Conservation (phyloP, 78 protist genomes). For the Corallochytrium limacisporum region DNA sequence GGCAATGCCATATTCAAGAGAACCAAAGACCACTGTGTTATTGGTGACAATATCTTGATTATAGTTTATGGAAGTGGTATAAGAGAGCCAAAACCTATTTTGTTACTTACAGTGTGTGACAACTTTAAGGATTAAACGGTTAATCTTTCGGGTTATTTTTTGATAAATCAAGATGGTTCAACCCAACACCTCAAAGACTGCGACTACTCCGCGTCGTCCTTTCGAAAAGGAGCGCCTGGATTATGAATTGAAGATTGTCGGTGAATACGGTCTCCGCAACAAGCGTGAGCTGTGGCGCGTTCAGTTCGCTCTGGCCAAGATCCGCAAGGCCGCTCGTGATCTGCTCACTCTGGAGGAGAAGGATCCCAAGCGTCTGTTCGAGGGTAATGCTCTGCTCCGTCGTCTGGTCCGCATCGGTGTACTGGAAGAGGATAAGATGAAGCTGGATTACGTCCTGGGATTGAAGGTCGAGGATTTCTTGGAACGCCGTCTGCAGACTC, state of each 20-base stretch:
- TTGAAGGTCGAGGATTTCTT: constrained; percentile 90
- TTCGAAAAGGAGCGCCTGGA: constrained; percentile 99
- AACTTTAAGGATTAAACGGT: no score
- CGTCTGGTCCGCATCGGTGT: constrained; percentile 87
- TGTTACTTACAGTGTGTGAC: no score
- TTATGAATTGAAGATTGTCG: constrained; percentile 23
- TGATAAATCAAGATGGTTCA: no score
- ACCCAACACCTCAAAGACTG: no score
- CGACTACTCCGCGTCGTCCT: constrained; percentile 98
- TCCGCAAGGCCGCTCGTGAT: constrained; percentile 92
- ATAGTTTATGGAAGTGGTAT: no score
- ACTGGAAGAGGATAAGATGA: constrained; percentile 75
- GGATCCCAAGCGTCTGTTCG: constrained; percentile 40
- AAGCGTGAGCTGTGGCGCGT: constrained; percentile 98
- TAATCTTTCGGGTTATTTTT: no score
- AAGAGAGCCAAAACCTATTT: no score
- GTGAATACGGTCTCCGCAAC: constrained; percentile 64
- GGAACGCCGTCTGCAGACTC: constrained; percentile 98
- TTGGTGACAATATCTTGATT: no score
- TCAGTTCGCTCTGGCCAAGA: constrained; percentile 81
- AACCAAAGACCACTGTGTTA: no score
- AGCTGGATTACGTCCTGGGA: constrained; percentile 95
- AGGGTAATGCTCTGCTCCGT: constrained; percentile 95
- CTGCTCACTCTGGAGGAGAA: constrained; percentile 93
- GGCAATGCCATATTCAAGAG: no score